Base-by-base conservation (phyloP, 179 eudicot genomes). In the Nepenthes alata region DNA sequence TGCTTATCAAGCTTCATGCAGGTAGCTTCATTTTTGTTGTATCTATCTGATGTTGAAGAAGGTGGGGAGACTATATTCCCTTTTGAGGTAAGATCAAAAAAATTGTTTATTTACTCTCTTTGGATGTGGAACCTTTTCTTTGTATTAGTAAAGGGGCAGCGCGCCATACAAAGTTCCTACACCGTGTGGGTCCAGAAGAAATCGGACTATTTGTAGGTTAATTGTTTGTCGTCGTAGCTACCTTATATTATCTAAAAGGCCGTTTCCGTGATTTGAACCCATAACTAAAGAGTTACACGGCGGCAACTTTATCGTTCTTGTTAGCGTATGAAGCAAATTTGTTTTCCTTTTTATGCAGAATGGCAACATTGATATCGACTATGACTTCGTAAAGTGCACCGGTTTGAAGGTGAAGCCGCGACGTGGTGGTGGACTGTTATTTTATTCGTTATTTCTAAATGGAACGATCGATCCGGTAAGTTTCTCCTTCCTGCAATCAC, bases 1-100 rank as follows among this genome's bases (percentile, higher is more conserved):
- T 38, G 53, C 44, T 45, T 51, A 13, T 60, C 25, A 39, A 47
- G 67, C 51, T 61, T 66, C 35, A 55, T 74, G 62, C 81, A 89
- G 97, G 70, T 87, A 68, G 97, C 95, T 66, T 89, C 95, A 47
- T 89, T 89, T 71, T 76, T 89, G 77, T 78, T 89, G 63, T 89
- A 89, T 77, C 74, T 89, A 75, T 82, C 97, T 35, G 87, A 87
- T 70, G 97, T 87, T 65, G 91, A 87, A 79, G 91, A 81, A 81
- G 97, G 97, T 56, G 97, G 97, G 14, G 97, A 87, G 79, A 89
- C 97, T 56, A 84, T 87, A 95, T 89, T 89, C 63, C 97, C 97
- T 1, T 89, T 74, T 57, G 97, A 89, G 91, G 97, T 87, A 72
- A 41, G 66, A 37, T 57, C 14, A 60, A 51, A 55, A 6, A 25